These are phyloP conservation scores for Isabelozyma pseudorhagii DNA, from an alignment of 805 yeast species.

Conservation along the genomic window DNA sequence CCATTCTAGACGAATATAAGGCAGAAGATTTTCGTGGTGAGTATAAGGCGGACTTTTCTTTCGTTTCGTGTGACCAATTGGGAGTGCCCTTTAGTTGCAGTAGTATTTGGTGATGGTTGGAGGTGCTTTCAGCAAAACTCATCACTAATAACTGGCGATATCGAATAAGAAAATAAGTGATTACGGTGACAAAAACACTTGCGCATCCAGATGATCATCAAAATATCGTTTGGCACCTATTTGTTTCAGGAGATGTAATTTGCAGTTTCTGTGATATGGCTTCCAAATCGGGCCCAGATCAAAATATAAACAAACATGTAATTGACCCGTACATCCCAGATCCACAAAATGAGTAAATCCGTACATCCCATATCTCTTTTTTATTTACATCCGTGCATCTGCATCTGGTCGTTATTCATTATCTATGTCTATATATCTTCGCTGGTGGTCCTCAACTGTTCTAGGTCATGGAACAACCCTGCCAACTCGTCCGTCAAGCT, in stretches of 20 bases:
- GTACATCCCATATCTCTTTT: neutral
- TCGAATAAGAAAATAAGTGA: neutral
- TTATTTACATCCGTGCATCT: neutral
- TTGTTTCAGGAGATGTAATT: too few relatives aligned
- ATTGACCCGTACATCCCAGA: neutral
- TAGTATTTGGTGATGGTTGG: constrained; percentile 4
- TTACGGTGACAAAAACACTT: neutral
- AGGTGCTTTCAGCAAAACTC: constrained; percentile 9
- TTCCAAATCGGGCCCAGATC: neutral
- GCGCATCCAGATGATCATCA: neutral
- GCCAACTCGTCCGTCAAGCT: neutral
- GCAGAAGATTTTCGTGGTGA: too few relatives aligned
- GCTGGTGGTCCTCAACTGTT: neutral
- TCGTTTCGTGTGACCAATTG: neutral
- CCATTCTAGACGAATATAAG: too few relatives aligned
- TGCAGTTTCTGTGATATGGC: neutral
- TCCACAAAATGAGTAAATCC: neutral
- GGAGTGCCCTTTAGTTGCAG: neutral
- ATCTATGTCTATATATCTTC: neutral
- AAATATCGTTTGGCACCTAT: neutral
- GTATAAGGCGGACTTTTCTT: too few relatives aligned
- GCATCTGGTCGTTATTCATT: neutral
- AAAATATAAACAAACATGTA: neutral
- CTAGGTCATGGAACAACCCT: neutral
- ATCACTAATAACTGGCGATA: neutral